Evolutionary conservation across 257 asterid genomes (phyloP).

Genomic region (Penstemon newberryi): DNA sequence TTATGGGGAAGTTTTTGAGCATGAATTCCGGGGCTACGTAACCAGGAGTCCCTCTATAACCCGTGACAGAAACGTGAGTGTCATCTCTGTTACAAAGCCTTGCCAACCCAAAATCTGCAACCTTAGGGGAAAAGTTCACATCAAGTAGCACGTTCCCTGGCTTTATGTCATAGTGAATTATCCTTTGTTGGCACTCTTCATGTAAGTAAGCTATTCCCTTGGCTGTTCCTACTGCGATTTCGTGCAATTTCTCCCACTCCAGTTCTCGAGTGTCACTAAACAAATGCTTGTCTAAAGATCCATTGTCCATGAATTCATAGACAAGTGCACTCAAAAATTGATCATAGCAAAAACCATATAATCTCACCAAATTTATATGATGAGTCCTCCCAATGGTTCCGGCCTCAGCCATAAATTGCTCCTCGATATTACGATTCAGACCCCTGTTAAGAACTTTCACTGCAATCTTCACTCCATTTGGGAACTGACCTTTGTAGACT

Average conservation of each 20-base stretch:
- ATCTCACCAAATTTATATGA: slow-evolving; percentile 34
- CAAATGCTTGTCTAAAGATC: slow-evolving; percentile 37
- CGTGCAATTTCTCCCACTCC: slow-evolving; percentile 41
- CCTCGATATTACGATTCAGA: slow-evolving; percentile 20
- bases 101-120: slow-evolving; percentile 45
- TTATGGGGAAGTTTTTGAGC: slow-evolving; percentile 38
- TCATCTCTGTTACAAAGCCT: slow-evolving; percentile 40
- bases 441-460: slow-evolving; percentile 38
- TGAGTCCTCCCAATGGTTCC: slow-evolving; percentile 41
- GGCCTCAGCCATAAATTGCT: slow-evolving; percentile 45
- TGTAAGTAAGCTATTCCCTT: slow-evolving; percentile 44
- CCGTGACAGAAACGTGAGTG: slow-evolving; percentile 32
- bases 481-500: slow-evolving; percentile 41
- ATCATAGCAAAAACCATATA: slow-evolving; percentile 44
- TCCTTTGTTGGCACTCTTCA: slow-evolving; percentile 37
- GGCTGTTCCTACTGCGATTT: slow-evolving; percentile 45
- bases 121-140: slow-evolving; percentile 34
- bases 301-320: slow-evolving; percentile 41
- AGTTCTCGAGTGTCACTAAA: slow-evolving; percentile 23
- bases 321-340: slow-evolving; percentile 38
- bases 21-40: slow-evolving; percentile 42
- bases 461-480: slow-evolving; percentile 34
- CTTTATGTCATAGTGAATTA: slow-evolving; percentile 42
- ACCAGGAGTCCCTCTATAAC: slow-evolving; percentile 44
- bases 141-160: slow-evolving; percentile 45